These are phyloP conservation scores for Eucalyptus sp. DNA, from an alignment of 345 rosid species.

Conservation along the genomic window DNA sequence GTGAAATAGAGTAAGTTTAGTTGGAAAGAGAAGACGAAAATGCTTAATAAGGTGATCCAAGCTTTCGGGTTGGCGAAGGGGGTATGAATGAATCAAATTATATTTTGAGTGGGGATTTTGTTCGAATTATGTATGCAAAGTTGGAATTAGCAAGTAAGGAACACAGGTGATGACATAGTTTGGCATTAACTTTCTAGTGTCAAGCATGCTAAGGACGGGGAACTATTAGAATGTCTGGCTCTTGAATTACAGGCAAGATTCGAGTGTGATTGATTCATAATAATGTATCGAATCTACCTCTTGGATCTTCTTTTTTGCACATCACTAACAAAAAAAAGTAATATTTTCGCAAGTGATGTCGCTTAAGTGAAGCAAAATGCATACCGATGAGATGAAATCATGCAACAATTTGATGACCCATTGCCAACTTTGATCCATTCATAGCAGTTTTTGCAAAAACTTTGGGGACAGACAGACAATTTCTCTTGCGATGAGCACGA, in stretches of 20 bases:
- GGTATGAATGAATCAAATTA: background rate
- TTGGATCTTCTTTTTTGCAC: background rate
- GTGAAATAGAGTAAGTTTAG: background rate
- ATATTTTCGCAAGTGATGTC: background rate
- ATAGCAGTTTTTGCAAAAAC: background rate
- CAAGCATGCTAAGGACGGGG: background rate
- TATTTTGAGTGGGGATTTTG: background rate
- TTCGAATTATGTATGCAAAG: background rate
- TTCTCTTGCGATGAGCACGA: background rate
- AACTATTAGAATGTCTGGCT: background rate
- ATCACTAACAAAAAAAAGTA: fast-evolving
- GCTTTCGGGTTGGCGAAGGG: background rate
- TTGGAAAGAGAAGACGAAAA: background rate
- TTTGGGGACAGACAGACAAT: background rate
- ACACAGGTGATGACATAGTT: background rate
- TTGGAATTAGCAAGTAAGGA: background rate
- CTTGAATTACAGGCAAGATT: background rate
- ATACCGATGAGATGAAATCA: background rate
- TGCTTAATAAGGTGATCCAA: background rate
- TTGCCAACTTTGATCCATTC: background rate
- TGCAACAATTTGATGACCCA: background rate
- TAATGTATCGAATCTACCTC: background rate
- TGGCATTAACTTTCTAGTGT: background rate
- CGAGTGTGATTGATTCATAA: too few species aligned
- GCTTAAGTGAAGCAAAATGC: background rate